These are phyloP conservation scores for Nicotiana tabacum DNA, from an alignment of 257 asterid species.

Conservation along the genomic window DNA sequence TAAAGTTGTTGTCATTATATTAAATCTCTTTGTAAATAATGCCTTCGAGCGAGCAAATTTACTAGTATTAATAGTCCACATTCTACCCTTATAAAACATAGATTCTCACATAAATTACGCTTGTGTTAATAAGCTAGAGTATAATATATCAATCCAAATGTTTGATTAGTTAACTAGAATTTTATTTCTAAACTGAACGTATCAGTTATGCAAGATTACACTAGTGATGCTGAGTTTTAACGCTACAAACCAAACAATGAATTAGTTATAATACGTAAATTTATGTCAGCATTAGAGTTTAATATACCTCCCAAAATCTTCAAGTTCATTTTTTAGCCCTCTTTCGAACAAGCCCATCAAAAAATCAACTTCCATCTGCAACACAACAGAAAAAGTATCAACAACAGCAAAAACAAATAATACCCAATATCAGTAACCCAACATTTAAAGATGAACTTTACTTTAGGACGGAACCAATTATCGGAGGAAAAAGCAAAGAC, in stretches of 20 bases:
- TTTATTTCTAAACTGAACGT: neutral
- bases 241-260: neutral
- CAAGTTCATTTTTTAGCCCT: slow-evolving; percentile 16
- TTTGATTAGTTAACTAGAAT: neutral
- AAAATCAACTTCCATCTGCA: slow-evolving; percentile 28
- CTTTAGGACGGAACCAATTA: slow-evolving; percentile 67
- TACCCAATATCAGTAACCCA: neutral
- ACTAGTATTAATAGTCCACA: too few species aligned
- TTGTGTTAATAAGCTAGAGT: too few species aligned
- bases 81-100: neutral
- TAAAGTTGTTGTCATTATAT: too few species aligned
- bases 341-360: slow-evolving; percentile 30
- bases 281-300: too few species aligned
- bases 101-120: too few species aligned
- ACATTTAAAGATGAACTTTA: slow-evolving; percentile 9
- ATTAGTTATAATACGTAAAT: neutral
- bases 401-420: neutral
- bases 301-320: neutral
- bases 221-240: neutral
- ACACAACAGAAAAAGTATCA: neutral
- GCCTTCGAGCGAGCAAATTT: too few species aligned
- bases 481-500: slow-evolving; percentile 63
- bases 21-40: too few species aligned
- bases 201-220: neutral
- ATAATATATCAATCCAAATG: too few species aligned